These are phyloP conservation scores for Amanita exitialis DNA, from an alignment of 768 basidiomycete species.

Conservation along the genomic window DNA sequence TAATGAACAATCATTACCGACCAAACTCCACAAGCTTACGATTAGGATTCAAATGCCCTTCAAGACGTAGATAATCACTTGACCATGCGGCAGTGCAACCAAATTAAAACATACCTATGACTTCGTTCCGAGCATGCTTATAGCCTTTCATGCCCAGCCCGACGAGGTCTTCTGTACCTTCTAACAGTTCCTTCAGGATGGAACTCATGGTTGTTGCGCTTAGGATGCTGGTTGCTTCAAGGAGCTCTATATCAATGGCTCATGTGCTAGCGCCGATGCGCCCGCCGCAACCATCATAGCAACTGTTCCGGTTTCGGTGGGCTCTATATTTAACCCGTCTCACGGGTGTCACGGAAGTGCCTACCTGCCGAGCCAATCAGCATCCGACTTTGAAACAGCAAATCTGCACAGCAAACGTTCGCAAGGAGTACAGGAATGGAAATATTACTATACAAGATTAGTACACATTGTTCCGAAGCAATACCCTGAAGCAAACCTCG, in stretches of 20 bases:
- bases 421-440: no score
- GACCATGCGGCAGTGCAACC: neutral
- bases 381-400: neutral
- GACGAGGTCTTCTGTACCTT: neutral
- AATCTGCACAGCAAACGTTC: no score
- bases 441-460: no score
- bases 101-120: constrained; percentile 19
- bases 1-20: neutral
- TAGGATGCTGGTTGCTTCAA: neutral
- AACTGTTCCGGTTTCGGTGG: neutral
- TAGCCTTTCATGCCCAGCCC: neutral
- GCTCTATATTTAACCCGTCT: neutral
- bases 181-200: neutral
- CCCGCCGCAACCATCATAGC: neutral
- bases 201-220: neutral
- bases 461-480: neutral
- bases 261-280: neutral
- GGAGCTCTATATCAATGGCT: neutral
- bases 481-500: neutral
- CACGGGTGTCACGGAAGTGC: neutral
- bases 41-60: constrained; percentile 34
- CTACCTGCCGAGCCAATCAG: neutral
- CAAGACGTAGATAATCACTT: neutral
- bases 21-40: constrained; percentile 19
- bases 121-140: constrained; percentile 17